A percentile compares a stretch with the other conserved stretches of the same genome.
Conservation (phyloP, 2,329 filamentous ascomycete species). For the Aspergillus sp. region DNA sequence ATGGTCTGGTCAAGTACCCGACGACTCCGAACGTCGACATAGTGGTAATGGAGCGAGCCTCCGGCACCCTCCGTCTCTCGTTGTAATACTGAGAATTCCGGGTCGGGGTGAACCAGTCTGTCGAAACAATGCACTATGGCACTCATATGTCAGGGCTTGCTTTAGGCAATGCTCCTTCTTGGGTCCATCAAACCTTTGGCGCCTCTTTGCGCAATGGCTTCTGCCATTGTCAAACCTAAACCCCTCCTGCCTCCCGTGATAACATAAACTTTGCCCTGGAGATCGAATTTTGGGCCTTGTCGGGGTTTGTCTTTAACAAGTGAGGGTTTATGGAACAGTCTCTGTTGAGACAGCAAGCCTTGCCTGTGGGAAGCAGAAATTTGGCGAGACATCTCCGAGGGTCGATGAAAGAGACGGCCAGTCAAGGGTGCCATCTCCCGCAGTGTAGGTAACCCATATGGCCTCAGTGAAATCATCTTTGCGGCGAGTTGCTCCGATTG, state of each 20-base stretch:
- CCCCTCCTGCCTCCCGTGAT: conserved; percentile 46
- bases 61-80: conserved; percentile 34
- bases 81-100: conserved; percentile 43
- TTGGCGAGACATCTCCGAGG: no score
- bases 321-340: no score
- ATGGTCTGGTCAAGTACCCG: conserved; percentile 35
- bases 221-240: conserved; percentile 45
- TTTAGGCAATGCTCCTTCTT: neutral
- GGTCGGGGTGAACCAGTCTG: conserved; percentile 40
- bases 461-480: no score
- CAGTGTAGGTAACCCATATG: no score
- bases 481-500: no score
- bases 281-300: conserved; percentile 30
- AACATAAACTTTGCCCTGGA: conserved; percentile 41
- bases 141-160: neutral
- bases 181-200: conserved; percentile 38
- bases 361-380: no score
- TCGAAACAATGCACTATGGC: conserved; percentile 50
- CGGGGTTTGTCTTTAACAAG: no score
- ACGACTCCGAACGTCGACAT: conserved; percentile 47
- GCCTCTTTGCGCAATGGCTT: conserved; percentile 49
- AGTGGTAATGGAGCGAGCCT: conserved; percentile 46
- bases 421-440: no score
- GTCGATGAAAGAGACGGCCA: no score
- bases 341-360: no score